Percentiles rank a stretch among this genome's conserved stretches.
Conservation (phyloP, 2,329 filamentous ascomycete species). For the Malbranchea zuffiana region DNA sequence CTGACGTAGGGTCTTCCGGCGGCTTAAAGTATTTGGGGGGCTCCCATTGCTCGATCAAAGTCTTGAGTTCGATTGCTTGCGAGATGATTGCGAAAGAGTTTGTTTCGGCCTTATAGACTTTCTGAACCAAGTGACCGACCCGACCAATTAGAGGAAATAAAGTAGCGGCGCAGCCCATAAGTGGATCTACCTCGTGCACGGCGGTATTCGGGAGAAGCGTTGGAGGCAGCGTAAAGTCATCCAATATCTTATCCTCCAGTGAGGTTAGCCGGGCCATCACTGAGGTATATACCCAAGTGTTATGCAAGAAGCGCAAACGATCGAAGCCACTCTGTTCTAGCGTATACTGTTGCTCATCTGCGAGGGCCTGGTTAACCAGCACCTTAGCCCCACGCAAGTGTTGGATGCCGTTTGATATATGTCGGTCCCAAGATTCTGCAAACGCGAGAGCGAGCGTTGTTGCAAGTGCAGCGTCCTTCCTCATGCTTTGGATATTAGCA, state of each 20-base stretch:
- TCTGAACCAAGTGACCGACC: conserved; percentile 55
- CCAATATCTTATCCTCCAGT: conserved; percentile 46
- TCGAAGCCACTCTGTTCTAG: conserved; percentile 40
- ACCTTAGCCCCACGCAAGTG: conserved; percentile 58
- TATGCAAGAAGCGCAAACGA: conserved; percentile 56
- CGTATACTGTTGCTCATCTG: conserved; percentile 28
- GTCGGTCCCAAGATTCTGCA: conserved; percentile 60
- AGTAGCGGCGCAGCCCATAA: conserved; percentile 58
- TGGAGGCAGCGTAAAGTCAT: conserved; percentile 30
- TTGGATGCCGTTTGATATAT: conserved; percentile 57
- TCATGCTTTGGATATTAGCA: conserved; percentile 52
- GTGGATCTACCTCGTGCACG: conserved; percentile 52
- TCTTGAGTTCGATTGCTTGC: conserved; percentile 51
- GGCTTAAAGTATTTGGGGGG: conserved; percentile 48
- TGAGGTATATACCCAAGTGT: conserved; percentile 64
- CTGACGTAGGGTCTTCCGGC: conserved; percentile 53
- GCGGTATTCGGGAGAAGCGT: conserved; percentile 32
- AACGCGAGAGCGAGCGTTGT: conserved; percentile 61
- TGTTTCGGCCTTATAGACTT: conserved; percentile 43
- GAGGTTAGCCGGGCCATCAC: conserved; percentile 59
- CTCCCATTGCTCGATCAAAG: conserved; percentile 50
- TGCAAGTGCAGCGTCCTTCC: conserved; percentile 53
- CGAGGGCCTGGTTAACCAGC: conserved; percentile 50
- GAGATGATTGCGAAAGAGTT: conserved; percentile 53
- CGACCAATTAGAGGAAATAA: conserved; percentile 59